phyloP scores from a whole-genome alignment of 441 rosid genomes.

The Syzygium syzygioides region DNA sequence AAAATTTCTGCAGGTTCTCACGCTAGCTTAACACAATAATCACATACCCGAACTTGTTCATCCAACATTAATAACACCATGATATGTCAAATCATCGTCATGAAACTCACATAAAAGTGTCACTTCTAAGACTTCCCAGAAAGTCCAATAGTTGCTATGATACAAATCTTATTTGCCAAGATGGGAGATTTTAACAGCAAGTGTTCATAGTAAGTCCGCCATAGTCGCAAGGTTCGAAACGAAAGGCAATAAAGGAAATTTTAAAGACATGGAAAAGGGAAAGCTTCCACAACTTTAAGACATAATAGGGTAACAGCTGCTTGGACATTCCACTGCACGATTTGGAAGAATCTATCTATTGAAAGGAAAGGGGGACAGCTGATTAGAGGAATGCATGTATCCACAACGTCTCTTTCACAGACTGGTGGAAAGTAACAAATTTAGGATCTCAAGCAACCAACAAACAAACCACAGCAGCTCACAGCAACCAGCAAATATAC shows the following conservation, averaged over 20 bases:
- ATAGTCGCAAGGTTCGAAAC: neutral
- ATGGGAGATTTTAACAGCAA: too few species aligned
- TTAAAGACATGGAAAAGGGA: neutral
- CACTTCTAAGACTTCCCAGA: neutral
- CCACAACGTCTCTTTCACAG: neutral
- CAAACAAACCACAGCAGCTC: neutral
- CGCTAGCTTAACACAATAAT: neutral
- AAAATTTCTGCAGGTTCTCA: neutral
- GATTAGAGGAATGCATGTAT: neutral
- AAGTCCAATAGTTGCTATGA: too few species aligned
- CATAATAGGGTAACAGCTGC: neutral
- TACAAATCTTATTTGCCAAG: too few species aligned
- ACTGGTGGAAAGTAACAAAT: neutral
- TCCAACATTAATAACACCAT: neutral
- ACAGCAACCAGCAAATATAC: neutral
- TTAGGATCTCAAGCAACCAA: neutral
- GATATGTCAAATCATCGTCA: neutral
- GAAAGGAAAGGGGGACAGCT: neutral
- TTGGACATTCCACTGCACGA: neutral
- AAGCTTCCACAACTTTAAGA: neutral
- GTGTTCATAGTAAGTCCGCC: too few species aligned
- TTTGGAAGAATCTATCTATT: neutral
- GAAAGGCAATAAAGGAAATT: neutral
- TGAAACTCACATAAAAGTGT: neutral
- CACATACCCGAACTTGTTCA: neutral